Percentiles rank a stretch among this genome's conserved stretches.
Evolutionary conservation across 208 protist species (phyloP).

Genomic region (Balamuthia mandrillaris): DNA sequence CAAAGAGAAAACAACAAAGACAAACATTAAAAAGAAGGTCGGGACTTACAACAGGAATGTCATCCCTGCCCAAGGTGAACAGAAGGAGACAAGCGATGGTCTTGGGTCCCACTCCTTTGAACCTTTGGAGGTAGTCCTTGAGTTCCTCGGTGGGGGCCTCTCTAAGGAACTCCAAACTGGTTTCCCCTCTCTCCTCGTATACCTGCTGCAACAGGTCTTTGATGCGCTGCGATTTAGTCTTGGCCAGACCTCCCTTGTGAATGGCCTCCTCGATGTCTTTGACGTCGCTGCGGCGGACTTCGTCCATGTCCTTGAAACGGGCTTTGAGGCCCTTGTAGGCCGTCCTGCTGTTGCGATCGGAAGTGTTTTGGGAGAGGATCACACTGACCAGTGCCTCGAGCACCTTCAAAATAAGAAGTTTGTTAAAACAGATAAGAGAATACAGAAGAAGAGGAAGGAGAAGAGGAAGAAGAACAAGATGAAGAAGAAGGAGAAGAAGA

Average conservation of each 20-base stretch:
- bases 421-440: no score
- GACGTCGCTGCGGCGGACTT: not conserved
- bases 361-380: conserved; percentile 2
- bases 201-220: not conserved
- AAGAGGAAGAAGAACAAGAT: no score
- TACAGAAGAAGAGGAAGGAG: no score
- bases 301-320: not conserved
- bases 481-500: no score
- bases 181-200: not conserved
- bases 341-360: not conserved
- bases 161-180: not conserved
- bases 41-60: not conserved
- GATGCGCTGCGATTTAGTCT: not conserved
- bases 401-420: no score
- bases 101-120: conserved; percentile 1
- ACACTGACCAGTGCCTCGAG: not conserved
- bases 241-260: not conserved
- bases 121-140: not conserved
- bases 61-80: not conserved
- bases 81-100: not conserved
- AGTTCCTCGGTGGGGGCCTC: not conserved
- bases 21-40: not conserved
- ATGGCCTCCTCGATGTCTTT: not conserved
- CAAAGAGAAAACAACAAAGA: not conserved
- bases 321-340: not conserved